Evolutionary conservation across 768 basidiomycete species (phyloP), one percentile per base, ranked within the genome.

Genomic region (Boletus fagicola): DNA sequence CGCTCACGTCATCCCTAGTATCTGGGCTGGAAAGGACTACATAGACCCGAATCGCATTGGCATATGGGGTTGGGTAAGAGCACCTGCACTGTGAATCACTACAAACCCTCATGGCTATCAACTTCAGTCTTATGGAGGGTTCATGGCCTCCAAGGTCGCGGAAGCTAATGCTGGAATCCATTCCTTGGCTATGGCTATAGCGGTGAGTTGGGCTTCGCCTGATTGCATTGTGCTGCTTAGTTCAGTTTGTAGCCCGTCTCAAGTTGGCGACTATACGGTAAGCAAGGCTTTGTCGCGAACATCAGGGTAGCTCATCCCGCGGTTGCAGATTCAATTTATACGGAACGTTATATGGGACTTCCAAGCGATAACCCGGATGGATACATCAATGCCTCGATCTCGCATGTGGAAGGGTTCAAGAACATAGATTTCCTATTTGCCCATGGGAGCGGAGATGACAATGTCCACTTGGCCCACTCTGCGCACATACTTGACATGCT

Each of bases 361-460:
- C 94, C 94, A 0, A 70, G 78, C 16, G 74, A 82, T 11, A 98
- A 98, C 70, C 82, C 82, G 0, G 84, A 77, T 0, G 97, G 97
- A n/a, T 99, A 99, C 76, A 74, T 88, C 63, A 92, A 88, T 48
- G 89, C 91, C 18, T 91, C 92, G 0, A 88, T 99, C 53, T 86
- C 88, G 54, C 86, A 92, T 67, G 93, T 97, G 49, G 87, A 87
- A 11, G 93, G 87, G 4, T 99, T 98, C 79, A 75, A 82, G 61
- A 77, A 89, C 56, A 80, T 87, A 31, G 83, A 93, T 62, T 98
- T 83, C 71, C 71, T 95, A 49, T 83, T 98, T 52, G 91, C 90
- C 11, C 95, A 98, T 65, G 97, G 97, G 31, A 93, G 87, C 62
- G 96, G 88, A 10, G 96, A 98, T 69, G 96, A 98, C 70, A 98